Conservation (phyloP, 768 basidiomycete genomes). For the Russula lepida region DNA sequence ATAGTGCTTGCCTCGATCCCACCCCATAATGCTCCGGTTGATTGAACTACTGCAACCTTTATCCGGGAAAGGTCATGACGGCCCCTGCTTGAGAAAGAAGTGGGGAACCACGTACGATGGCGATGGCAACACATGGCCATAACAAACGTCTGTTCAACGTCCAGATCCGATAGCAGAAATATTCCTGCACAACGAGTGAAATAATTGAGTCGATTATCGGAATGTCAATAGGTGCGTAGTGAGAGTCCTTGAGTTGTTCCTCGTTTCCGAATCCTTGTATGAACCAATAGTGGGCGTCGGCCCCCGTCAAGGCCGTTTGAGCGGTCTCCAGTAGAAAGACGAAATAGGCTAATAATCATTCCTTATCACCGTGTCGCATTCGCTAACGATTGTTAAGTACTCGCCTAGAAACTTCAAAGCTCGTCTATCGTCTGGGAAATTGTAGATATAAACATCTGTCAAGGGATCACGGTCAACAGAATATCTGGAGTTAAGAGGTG, state of each 20-base stretch:
- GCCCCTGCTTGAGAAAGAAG: neutral
- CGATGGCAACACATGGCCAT: neutral
- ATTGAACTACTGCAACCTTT: neutral
- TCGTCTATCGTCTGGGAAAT: neutral
- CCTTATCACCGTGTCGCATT: neutral
- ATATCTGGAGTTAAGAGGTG: too few relatives aligned
- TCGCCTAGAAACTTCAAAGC: neutral
- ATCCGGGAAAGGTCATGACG: too few relatives aligned
- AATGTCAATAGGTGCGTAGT: neutral
- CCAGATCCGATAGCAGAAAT: constrained; percentile 8
- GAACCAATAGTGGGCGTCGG: constrained; percentile 7
- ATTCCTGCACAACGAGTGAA: neutral
- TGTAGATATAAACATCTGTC: neutral
- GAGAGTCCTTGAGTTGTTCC: neutral
- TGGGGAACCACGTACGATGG: neutral
- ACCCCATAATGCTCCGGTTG: constrained; percentile 7
- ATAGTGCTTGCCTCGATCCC: neutral
- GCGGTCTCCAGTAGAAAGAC: neutral
- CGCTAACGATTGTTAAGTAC: neutral
- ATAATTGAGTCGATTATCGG: neutral
- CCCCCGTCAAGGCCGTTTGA: neutral
- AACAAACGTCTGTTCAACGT: neutral
- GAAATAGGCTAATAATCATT: neutral
- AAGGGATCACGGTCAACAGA: neutral
- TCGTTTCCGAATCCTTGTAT: neutral